Conservation (phyloP, 2,329 filamentous ascomycete genomes). For the Colletotrichum tropicale region DNA sequence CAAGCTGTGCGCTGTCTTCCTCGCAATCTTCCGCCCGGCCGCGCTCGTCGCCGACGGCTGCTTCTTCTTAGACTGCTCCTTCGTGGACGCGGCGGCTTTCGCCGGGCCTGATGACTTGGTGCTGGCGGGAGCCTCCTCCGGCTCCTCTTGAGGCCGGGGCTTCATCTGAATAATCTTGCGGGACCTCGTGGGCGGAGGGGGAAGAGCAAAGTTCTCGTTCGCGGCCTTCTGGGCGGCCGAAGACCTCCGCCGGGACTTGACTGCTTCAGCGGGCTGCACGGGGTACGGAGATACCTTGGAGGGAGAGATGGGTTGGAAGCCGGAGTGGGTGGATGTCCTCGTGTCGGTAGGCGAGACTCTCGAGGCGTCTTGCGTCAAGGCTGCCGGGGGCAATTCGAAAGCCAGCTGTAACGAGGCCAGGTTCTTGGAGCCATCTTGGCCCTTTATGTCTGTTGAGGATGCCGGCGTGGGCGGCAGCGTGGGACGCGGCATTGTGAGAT, state of each 20-base stretch:
- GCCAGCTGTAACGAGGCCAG: slow-evolving; percentile 67
- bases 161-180: slow-evolving; percentile 99
- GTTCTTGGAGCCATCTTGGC: slow-evolving; percentile 68
- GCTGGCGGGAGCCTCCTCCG: slow-evolving; percentile 24
- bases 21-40: slow-evolving; percentile 90
- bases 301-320: background rate
- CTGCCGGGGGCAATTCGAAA: slow-evolving; percentile 80
- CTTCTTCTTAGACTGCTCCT: slow-evolving; percentile 68
- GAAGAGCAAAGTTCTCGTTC: slow-evolving; percentile 77
- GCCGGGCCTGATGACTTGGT: slow-evolving; percentile 5
- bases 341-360: slow-evolving; percentile 47
- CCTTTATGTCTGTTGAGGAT: slow-evolving; percentile 80
- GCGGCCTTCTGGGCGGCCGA: slow-evolving; percentile 47
- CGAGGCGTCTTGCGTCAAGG: slow-evolving; percentile 57
- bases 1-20: slow-evolving; percentile 94
- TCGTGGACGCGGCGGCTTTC: slow-evolving; percentile 22
- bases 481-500: slow-evolving; percentile 65
- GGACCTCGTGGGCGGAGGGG: slow-evolving; percentile 88
- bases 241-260: slow-evolving; percentile 58
- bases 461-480: slow-evolving; percentile 76
- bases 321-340: slow-evolving; percentile 30
- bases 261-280: slow-evolving; percentile 54
- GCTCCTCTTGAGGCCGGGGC: slow-evolving; percentile 55
- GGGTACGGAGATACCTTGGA: slow-evolving; percentile 39
- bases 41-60: slow-evolving; percentile 77